These are phyloP conservation scores for Penicillium sp. DNA, from an alignment of 2,329 filamentous ascomycete genomes.

Conservation along the genomic window DNA sequence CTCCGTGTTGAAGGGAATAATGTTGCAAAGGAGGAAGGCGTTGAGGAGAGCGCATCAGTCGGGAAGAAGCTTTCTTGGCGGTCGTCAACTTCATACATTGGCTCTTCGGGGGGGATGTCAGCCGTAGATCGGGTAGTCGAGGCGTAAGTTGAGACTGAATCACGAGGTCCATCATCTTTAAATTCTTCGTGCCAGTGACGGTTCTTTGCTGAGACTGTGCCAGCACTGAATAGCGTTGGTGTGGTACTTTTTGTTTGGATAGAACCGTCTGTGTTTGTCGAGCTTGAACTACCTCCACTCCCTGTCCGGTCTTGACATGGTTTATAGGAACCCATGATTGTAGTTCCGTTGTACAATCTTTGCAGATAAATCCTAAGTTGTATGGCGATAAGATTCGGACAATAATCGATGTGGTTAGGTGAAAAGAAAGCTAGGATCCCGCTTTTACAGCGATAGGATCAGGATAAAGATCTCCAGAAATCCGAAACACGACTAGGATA, in stretches of 20 bases:
- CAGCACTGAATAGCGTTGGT: constrained; percentile 39
- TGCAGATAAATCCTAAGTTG: background rate
- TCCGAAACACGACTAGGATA: background rate
- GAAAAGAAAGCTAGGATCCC: background rate
- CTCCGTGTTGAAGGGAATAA: constrained; percentile 84
- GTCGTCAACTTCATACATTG: constrained; percentile 52
- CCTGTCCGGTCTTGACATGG: constrained; percentile 26
- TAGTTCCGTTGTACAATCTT: background rate
- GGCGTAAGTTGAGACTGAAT: constrained; percentile 76
- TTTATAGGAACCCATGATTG: constrained; percentile 31
- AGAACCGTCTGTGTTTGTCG: constrained; percentile 39
- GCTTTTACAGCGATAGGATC: background rate
- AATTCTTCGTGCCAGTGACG: constrained; percentile 8
- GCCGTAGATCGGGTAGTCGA: constrained; percentile 68
- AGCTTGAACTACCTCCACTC: constrained; percentile 35
- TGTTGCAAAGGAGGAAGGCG: constrained; percentile 75
- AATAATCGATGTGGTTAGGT: background rate
- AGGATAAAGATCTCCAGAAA: background rate
- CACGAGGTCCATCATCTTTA: constrained; percentile 37
- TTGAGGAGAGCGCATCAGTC: constrained; percentile 70
- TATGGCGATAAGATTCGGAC: background rate
- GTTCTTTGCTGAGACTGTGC: constrained; percentile 25
- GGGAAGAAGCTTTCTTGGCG: constrained; percentile 63
- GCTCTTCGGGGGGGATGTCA: constrained; percentile 49
- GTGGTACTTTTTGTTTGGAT: constrained; percentile 42